Evolutionary conservation across 179 eudicot genomes (phyloP).

Genomic region (Beta macrorhiza): DNA sequence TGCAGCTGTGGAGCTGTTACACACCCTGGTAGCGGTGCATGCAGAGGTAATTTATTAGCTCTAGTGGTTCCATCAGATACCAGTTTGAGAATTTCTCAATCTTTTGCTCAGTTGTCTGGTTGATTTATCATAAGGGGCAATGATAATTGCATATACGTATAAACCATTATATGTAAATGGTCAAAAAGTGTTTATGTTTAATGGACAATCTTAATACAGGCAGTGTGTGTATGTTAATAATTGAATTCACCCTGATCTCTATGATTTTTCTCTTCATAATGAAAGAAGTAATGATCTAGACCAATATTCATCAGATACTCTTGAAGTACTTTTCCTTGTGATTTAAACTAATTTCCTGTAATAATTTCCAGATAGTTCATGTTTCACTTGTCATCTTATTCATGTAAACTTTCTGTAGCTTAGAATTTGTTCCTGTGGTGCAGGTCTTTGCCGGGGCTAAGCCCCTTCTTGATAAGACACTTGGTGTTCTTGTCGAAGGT

Average conservation of each 20-base stretch:
- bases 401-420: neutral
- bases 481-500: conserved; percentile 93
- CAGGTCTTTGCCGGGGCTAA: conserved; percentile 96
- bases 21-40: conserved; percentile 87
- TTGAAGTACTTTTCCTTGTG: neutral
- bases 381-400: neutral
- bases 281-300: neutral
- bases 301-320: neutral
- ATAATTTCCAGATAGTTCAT: no score
- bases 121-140: neutral
- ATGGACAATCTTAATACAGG: neutral
- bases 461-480: conserved; percentile 84
- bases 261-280: neutral
- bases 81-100: neutral
- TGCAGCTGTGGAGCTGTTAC: conserved; percentile 89
- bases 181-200: neutral
- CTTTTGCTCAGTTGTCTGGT: neutral
- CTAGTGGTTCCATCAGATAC: neutral
- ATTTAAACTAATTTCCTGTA: neutral
- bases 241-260: neutral
- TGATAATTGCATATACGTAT: neutral
- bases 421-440: neutral
- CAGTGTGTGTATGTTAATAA: neutral
- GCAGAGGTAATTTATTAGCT: conserved; percentile 65
- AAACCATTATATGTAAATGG: neutral